Evolutionary conservation across 768 basidiomycete species (phyloP).

Genomic region (Crucibulum laeve): DNA sequence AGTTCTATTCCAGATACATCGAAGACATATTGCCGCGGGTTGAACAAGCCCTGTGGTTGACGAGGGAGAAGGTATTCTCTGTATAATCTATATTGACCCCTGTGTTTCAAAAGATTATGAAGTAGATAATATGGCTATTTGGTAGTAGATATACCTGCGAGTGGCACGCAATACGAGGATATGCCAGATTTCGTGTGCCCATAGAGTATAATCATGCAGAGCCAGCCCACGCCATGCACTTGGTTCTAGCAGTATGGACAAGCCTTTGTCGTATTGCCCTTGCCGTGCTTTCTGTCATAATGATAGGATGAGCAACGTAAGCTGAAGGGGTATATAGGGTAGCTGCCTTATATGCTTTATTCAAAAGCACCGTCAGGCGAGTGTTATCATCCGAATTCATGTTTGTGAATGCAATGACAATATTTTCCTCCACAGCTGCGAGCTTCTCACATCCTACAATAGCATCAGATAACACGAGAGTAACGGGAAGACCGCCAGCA

Average conservation of each 20-base stretch:
- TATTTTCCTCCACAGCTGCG: conserved; percentile 61
- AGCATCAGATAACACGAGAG: conserved; percentile 6
- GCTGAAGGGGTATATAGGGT: background rate
- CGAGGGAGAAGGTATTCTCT: conserved; percentile 61
- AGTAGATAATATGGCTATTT: background rate
- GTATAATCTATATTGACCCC: conserved; percentile 63
- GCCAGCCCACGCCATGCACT: conserved; percentile 66
- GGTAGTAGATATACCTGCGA: conserved; percentile 46
- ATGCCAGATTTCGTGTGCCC: conserved; percentile 79
- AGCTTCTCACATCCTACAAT: conserved; percentile 60
- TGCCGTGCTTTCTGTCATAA: conserved; percentile 56
- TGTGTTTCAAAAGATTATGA: conserved; percentile 13
- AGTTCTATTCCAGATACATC: conserved; percentile 31
- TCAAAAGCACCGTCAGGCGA: conserved; percentile 54
- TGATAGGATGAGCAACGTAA: conserved; percentile 1
- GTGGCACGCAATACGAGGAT: conserved; percentile 63
- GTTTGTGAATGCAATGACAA: conserved; percentile 65
- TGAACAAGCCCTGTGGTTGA: conserved; percentile 51
- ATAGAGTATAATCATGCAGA: conserved; percentile 60
- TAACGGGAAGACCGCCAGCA: background rate
- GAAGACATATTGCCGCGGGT: conserved; percentile 55
- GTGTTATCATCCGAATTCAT: conserved; percentile 56
- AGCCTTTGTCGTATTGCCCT: conserved; percentile 59
- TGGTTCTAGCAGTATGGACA: conserved; percentile 62
- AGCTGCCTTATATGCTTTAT: conserved; percentile 63